These are phyloP conservation scores for Letharia lupina DNA, from an alignment of 495 filamentous ascomycete species.

Conservation along the genomic window DNA sequence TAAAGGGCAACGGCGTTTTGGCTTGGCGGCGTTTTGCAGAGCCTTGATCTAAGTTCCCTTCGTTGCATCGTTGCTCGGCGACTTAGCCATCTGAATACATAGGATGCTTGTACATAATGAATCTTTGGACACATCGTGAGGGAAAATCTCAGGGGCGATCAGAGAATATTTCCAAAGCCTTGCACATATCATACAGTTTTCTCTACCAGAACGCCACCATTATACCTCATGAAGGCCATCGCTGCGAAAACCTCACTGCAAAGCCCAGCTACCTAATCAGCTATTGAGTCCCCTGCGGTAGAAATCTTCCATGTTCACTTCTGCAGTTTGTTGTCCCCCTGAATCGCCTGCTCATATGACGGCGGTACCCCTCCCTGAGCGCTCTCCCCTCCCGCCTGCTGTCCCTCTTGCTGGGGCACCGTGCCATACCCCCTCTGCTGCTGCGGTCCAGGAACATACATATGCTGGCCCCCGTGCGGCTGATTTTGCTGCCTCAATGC, in stretches of 20 bases:
- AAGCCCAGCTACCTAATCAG: neutral
- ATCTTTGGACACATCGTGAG: neutral
- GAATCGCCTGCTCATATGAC: conserved; percentile 26
- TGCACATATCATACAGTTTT: neutral
- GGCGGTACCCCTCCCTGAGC: conserved; percentile 24
- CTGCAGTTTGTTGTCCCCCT: conserved; percentile 24
- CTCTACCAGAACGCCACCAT: neutral
- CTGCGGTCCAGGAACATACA: conserved; percentile 14
- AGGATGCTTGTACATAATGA: neutral
- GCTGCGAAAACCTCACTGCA: neutral
- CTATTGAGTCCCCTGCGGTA: neutral
- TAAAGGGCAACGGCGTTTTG: neutral
- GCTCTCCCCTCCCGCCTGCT: conserved; percentile 16
- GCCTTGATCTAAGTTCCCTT: neutral
- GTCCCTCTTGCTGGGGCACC: conserved; percentile 10
- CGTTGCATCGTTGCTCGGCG: neutral
- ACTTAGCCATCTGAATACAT: neutral
- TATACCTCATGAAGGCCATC: neutral
- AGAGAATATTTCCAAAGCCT: neutral
- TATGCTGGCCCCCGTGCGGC: conserved; percentile 16
- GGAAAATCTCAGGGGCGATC: neutral
- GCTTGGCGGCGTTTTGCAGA: neutral
- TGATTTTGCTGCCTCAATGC: conserved; percentile 12
- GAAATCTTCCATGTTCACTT: neutral
- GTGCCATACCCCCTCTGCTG: conserved; percentile 25